Base-by-base conservation (phyloP, 495 filamentous ascomycete genomes). In the Zalerion maritima region DNA sequence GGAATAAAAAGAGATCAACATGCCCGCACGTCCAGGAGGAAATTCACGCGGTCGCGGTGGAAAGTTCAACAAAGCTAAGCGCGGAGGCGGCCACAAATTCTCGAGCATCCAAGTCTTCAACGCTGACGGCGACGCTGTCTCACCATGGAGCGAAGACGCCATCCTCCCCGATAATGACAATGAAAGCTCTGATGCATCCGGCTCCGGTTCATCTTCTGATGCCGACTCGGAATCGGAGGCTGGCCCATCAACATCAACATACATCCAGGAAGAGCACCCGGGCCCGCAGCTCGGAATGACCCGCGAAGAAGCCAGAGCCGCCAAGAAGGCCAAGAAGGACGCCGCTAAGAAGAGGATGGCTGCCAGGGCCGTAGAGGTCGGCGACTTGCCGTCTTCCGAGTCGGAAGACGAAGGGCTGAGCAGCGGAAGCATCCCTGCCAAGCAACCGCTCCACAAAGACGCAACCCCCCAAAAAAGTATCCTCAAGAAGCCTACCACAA, bases 21-120 rank as follows among this genome's bases (percentile, higher is more conserved):
- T n/a, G n/a, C n/a, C n/a, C n/a, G n/a, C n/a, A n/a, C n/a, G n/a
- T n/a, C 55, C 63, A 21, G 65, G 59, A 14, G 49, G 45, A 26
- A 60, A 52, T 46, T 59, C 66, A 29, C 61, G 75, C 46, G 82
- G 82, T 44, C 76, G 85, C 42, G 84, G 79, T 40, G 82, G 83
- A 54, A 97, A 94, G 59, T 94, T 85, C 52, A 77, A 70, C 57
- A 97, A 97, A 62, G 83, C 78, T 36, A 80, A 77, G 32, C 70
- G 89, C 58, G 89, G 89, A 63, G 83, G 85, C 32, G 89, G 87
- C 41, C 92, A 94, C 57, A 75, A 91, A 37, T 96, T 85, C 68
- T 93, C 86, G 36, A 75, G 78, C 21, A 77, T 94, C 7, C 72
- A 73, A 47, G 86, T 84, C 5, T 63, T 84, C 40, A 84, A 91